Percentiles rank a stretch among this genome's conserved stretches.
These are phyloP conservation scores for Ganoderma sinense DNA, from an alignment of 1,284 basidiomycete species.

Conservation along the genomic window DNA sequence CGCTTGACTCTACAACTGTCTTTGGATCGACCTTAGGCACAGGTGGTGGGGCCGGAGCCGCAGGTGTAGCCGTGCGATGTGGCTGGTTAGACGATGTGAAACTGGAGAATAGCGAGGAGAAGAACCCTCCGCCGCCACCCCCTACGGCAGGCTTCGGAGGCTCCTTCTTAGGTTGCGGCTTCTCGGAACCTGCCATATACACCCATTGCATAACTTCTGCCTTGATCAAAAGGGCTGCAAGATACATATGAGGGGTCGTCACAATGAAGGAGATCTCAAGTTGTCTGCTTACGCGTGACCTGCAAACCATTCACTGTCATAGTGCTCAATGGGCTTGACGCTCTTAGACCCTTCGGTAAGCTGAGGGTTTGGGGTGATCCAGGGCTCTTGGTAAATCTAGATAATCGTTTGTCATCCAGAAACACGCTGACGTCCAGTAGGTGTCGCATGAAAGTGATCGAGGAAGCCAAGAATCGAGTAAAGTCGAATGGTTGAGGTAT, in stretches of 20 bases:
- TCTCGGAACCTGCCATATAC: constrained; percentile 75
- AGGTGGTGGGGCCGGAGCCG: constrained; percentile 48
- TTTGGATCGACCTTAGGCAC: constrained; percentile 59
- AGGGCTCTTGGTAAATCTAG: constrained; percentile 75
- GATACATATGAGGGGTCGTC: background rate
- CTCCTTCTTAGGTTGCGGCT: constrained; percentile 49
- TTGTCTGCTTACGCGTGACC: constrained; percentile 62
- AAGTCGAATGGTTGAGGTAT: constrained; percentile 90
- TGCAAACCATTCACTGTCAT: constrained; percentile 78
- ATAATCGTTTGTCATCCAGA: constrained; percentile 82
- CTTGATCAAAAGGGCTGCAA: constrained; percentile 79
- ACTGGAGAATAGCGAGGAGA: constrained; percentile 80
- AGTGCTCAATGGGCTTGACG: constrained; percentile 54
- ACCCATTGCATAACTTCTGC: constrained; percentile 88
- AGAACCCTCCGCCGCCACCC: constrained; percentile 58
- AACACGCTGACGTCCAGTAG: constrained; percentile 82
- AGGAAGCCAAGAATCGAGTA: constrained; percentile 90
- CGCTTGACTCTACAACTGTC: constrained; percentile 65
- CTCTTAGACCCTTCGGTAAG: constrained; percentile 63
- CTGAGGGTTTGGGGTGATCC: constrained; percentile 64
- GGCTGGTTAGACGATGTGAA: constrained; percentile 56
- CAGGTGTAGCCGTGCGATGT: constrained; percentile 49
- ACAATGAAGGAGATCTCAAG: too few species aligned
- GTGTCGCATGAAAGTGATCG: constrained; percentile 93
- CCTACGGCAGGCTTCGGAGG: constrained; percentile 40